Conservation (phyloP, 495 filamentous ascomycete genomes). For the Evernia prunastri region DNA sequence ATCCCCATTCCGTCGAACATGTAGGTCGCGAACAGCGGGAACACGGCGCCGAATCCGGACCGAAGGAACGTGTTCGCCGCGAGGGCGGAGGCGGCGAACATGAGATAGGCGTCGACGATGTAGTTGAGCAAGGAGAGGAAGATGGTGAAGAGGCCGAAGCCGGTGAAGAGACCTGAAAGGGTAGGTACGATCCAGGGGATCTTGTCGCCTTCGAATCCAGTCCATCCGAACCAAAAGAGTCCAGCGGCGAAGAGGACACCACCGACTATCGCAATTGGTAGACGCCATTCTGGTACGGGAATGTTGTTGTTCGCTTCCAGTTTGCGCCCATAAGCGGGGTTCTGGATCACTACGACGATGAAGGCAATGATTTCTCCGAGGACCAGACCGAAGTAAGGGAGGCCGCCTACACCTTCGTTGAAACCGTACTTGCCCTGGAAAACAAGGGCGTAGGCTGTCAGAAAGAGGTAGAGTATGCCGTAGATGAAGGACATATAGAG, state of each 20-base stretch:
- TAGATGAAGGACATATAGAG: conserved; percentile 43
- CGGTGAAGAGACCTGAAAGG: conserved; percentile 45
- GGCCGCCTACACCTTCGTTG: conserved; percentile 39
- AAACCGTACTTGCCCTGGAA: conserved; percentile 46
- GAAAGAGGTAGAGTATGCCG: conserved; percentile 58
- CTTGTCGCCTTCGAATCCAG: conserved; percentile 34
- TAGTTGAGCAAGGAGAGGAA: conserved; percentile 59
- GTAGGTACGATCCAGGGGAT: conserved; percentile 44
- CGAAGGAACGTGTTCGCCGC: conserved; percentile 65
- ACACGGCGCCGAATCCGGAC: conserved; percentile 55
- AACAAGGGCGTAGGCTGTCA: conserved; percentile 54
- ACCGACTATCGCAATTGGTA: conserved; percentile 53
- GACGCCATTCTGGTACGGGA: conserved; percentile 52
- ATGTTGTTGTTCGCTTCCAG: conserved; percentile 45
- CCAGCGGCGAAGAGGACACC: conserved; percentile 50
- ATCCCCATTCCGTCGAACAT: conserved; percentile 37
- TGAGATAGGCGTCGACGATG: conserved; percentile 56
- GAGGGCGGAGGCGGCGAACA: conserved; percentile 55
- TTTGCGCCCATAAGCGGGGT: conserved; percentile 44
- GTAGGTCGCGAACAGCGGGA: conserved; percentile 30
- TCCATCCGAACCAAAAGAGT: conserved; percentile 63
- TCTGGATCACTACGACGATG: conserved; percentile 40
- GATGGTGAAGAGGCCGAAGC: conserved; percentile 49
- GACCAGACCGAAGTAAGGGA: conserved; percentile 56
- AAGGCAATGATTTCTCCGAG: conserved; percentile 47